Evolutionary conservation across 2,329 filamentous ascomycete genomes (phyloP).

Genomic region (Hymenoscyphus fraxineus): DNA sequence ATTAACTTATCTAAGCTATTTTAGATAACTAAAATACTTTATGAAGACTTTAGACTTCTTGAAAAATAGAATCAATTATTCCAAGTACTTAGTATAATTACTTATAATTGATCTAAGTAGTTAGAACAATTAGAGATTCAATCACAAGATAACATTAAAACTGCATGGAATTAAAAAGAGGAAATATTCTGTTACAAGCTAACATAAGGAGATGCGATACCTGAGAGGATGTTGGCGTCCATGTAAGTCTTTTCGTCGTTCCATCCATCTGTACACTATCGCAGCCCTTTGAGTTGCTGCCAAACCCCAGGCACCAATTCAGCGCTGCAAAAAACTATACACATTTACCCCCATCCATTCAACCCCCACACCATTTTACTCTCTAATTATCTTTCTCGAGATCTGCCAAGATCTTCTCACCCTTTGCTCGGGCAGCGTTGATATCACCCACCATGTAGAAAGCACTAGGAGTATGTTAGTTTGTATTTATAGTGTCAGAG

Average conservation of each 20-base stretch:
- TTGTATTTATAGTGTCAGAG: conserved; percentile 10
- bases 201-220: conserved; percentile 24
- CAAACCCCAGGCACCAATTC: conserved; percentile 14
- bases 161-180: conserved; percentile 9
- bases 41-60: too few species aligned
- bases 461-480: conserved; percentile 26
- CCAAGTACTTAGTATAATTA: too few species aligned
- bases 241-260: conserved; percentile 22
- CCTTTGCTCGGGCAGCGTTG: conserved; percentile 88
- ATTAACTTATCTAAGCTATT: too few species aligned
- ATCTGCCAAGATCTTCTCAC: conserved; percentile 99
- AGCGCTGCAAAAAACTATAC: conserved; percentile 20
- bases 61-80: too few species aligned
- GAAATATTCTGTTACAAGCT: conserved; percentile 21
- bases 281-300: conserved; percentile 12
- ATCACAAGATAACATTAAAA: background rate
- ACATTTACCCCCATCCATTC: conserved; percentile 12
- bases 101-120: too few species aligned
- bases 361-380: conserved; percentile 9
- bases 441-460: conserved; percentile 78
- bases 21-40: too few species aligned
- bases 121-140: too few species aligned
- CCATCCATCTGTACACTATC: conserved; percentile 24
- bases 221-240: conserved; percentile 25
- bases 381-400: conserved; percentile 41